Evolutionary conservation across 768 basidiomycete genomes (phyloP).

Genomic region (Cubamyces lactineus): DNA sequence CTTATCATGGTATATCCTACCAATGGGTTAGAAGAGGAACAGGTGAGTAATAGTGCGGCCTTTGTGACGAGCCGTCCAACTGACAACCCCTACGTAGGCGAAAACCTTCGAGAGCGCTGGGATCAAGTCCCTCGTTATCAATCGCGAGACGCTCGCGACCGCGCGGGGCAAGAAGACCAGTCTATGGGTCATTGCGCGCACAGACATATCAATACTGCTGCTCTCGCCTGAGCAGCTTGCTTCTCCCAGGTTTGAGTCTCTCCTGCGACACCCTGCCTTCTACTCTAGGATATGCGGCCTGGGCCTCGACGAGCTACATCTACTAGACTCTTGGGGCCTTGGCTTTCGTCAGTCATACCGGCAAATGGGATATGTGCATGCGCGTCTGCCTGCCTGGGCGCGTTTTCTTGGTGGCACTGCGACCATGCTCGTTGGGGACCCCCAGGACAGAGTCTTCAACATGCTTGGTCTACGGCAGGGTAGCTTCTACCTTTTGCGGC

Average conservation of each 20-base stretch:
- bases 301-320: conserved; percentile 29
- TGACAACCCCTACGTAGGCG: no score
- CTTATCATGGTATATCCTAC: conserved; percentile 30
- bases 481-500: conserved; percentile 15
- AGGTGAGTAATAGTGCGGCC: background rate
- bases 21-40: conserved; percentile 15
- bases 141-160: no score
- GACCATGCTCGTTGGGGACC: conserved; percentile 13
- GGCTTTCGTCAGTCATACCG: conserved; percentile 23
- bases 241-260: conserved; percentile 19
- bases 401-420: conserved; percentile 22
- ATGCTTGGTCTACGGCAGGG: conserved; percentile 20
- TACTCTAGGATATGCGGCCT: conserved; percentile 9
- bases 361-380: conserved; percentile 8
- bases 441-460: conserved; percentile 11
- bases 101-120: no score
- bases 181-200: conserved; percentile 19
- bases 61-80: no score
- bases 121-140: no score
- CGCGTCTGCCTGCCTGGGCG: conserved; percentile 7
- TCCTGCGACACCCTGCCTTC: conserved; percentile 20
- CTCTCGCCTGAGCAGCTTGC: conserved; percentile 30
- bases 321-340: conserved; percentile 27
- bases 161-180: no score
- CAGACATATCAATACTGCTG: conserved; percentile 11